Percentiles rank a stretch among this genome's conserved stretches.
Conservation (phyloP, 108 stramenopile species). For the Fragilaria crotonensis region DNA sequence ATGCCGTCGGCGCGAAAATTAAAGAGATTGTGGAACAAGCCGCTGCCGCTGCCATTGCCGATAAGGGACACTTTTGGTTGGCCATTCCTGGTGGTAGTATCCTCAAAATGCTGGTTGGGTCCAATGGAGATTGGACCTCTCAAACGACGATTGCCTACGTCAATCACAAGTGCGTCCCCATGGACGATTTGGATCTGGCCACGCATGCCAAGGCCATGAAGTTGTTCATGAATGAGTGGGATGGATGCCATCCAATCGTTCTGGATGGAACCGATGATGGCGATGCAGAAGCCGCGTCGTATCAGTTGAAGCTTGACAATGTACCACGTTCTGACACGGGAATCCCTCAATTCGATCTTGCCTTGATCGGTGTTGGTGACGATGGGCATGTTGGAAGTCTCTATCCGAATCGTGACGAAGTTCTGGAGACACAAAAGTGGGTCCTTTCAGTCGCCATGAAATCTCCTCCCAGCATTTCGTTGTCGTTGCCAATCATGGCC, state of each 20-base stretch:
- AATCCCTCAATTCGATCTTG: conserved; percentile 72
- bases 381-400: conserved; percentile 75
- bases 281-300: conserved; percentile 44
- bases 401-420: conserved; percentile 66
- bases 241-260: conserved; percentile 31
- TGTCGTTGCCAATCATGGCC: conserved; percentile 67
- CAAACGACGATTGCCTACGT: conserved; percentile 68
- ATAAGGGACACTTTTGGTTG: conserved; percentile 52
- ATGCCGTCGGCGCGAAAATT: conserved; percentile 19
- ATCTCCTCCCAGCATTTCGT: conserved; percentile 58
- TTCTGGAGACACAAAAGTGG: conserved; percentile 39
- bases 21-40: conserved; percentile 22
- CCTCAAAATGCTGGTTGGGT: conserved; percentile 52
- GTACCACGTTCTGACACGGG: conserved; percentile 48
- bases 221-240: conserved; percentile 59
- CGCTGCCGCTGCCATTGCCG: conserved; percentile 44
- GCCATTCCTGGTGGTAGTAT: conserved; percentile 82
- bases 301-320: conserved; percentile 45
- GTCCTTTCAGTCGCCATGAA: conserved; percentile 56
- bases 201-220: conserved; percentile 70
- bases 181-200: conserved; percentile 42
- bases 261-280: conserved; percentile 53
- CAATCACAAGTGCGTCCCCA: conserved; percentile 76
- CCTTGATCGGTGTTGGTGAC: conserved; percentile 74
- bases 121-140: conserved; percentile 41